These are phyloP conservation scores for Cyamopsis tetragonoloba DNA, from an alignment of 306 rosid species.

Conservation along the genomic window DNA sequence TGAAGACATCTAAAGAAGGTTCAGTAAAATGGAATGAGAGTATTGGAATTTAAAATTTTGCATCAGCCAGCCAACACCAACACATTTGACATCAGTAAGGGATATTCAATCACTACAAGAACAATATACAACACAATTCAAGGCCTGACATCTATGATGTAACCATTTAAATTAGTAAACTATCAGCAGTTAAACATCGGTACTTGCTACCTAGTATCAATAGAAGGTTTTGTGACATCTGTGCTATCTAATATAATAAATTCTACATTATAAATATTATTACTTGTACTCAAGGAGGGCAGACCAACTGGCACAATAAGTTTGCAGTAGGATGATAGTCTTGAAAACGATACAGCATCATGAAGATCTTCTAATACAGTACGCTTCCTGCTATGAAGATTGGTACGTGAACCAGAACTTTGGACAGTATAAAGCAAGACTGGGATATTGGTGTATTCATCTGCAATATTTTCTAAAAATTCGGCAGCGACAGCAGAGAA, in stretches of 20 bases:
- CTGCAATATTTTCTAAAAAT: slow-evolving; percentile 73
- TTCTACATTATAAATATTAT: slow-evolving; percentile 25
- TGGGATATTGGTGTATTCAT: slow-evolving; percentile 72
- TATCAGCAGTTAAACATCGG: slow-evolving; percentile 16
- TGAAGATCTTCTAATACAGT: slow-evolving; percentile 62
- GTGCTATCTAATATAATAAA: background rate
- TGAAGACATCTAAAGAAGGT: slow-evolving; percentile 8
- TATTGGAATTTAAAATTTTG: slow-evolving; percentile 3
- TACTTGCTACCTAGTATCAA: slow-evolving; percentile 5
- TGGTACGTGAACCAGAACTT: slow-evolving; percentile 40
- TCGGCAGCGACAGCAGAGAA: slow-evolving; percentile 82
- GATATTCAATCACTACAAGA: background rate
- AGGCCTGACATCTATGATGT: background rate
- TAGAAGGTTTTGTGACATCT: slow-evolving; percentile 1
- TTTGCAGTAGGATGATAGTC: slow-evolving; percentile 67
- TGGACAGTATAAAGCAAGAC: slow-evolving; percentile 63
- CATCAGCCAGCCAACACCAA: slow-evolving; percentile 21
- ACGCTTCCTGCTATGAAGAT: slow-evolving; percentile 53
- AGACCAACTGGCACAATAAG: slow-evolving; percentile 78
- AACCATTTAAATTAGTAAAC: background rate
- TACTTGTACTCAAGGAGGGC: slow-evolving; percentile 68
- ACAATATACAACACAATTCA: background rate
- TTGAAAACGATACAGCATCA: slow-evolving; percentile 80
- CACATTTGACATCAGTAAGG: background rate
- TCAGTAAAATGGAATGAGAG: slow-evolving; percentile 11